Conservation (phyloP, 2,329 filamentous ascomycete genomes). For the Coniochaeta ligniaria region DNA sequence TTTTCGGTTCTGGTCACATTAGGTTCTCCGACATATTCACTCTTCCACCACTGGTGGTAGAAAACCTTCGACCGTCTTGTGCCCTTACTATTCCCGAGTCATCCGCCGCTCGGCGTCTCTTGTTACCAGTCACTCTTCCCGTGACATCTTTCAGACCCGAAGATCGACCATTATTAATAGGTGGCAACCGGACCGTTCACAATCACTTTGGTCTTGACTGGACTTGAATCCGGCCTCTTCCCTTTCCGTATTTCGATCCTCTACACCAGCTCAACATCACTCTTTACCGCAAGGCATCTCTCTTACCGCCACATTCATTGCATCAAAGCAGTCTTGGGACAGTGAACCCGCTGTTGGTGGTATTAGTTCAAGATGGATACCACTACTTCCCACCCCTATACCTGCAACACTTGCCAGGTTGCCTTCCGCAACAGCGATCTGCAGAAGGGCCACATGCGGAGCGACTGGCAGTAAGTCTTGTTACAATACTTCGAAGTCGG, state of each 20-base stretch:
- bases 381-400: constrained; percentile 72
- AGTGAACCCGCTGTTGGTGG: not conserved
- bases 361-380: constrained; percentile 16
- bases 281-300: not conserved
- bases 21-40: not conserved
- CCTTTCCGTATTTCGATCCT: not conserved
- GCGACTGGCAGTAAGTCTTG: constrained; percentile 86
- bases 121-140: not conserved
- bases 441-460: constrained; percentile 94
- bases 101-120: not conserved
- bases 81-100: not conserved
- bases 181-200: not conserved
- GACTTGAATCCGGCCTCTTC: not conserved
- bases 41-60: not conserved
- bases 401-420: constrained; percentile 96
- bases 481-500: not conserved
- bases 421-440: constrained; percentile 91
- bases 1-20: not conserved
- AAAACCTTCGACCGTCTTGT: not conserved
- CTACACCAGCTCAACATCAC: not conserved
- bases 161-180: constrained; percentile 3
- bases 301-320: not conserved
- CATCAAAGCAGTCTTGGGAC: not conserved
- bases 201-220: not conserved
- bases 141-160: not conserved